Evolutionary conservation across 805 yeast genomes (phyloP).

Genomic region (Saccharomycopsis oosterbeekiorum): DNA sequence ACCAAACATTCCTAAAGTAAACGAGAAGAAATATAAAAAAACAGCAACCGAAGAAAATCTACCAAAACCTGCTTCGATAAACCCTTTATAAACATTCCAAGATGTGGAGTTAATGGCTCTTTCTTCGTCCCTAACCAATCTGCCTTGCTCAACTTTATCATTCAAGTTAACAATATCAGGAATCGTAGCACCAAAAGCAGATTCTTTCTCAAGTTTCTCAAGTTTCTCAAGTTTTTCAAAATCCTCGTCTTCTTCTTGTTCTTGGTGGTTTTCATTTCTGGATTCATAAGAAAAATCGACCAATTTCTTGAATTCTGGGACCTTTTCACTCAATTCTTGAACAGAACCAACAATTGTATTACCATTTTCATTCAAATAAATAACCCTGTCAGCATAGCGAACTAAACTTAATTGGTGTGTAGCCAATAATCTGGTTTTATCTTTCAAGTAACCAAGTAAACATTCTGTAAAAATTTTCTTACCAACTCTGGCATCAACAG

Average conservation of each 20-base stretch:
- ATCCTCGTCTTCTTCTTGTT: constrained; percentile 12
- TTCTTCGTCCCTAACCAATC: constrained; percentile 40
- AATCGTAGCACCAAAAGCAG: neutral
- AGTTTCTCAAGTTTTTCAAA: neutral
- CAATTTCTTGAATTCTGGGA: constrained; percentile 35
- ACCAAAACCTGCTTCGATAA: constrained; percentile 25
- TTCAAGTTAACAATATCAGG: neutral
- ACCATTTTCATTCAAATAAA: constrained; percentile 47
- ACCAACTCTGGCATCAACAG: constrained; percentile 72
- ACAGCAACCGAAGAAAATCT: constrained; percentile 28
- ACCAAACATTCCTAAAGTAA: constrained; percentile 29
- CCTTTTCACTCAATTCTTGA: constrained; percentile 33
- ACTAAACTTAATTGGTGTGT: constrained; percentile 67
- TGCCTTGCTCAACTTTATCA: constrained; percentile 8
- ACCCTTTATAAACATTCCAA: constrained; percentile 38
- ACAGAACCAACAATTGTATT: constrained; percentile 40
- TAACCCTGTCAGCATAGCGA: constrained; percentile 48
- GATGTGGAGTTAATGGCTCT: constrained; percentile 48
- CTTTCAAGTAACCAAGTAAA: constrained; percentile 39
- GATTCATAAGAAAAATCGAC: constrained; percentile 29
- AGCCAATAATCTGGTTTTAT: constrained; percentile 55
- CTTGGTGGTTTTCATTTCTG: constrained; percentile 23
- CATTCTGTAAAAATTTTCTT: constrained; percentile 55
- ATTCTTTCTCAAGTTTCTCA: neutral
- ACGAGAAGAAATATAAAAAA: constrained; percentile 24